Percentiles rank a stretch among this genome's conserved stretches.
phyloP scores from a whole-genome alignment of 169 alveolate species.

The Eimeria sp. region DNA sequence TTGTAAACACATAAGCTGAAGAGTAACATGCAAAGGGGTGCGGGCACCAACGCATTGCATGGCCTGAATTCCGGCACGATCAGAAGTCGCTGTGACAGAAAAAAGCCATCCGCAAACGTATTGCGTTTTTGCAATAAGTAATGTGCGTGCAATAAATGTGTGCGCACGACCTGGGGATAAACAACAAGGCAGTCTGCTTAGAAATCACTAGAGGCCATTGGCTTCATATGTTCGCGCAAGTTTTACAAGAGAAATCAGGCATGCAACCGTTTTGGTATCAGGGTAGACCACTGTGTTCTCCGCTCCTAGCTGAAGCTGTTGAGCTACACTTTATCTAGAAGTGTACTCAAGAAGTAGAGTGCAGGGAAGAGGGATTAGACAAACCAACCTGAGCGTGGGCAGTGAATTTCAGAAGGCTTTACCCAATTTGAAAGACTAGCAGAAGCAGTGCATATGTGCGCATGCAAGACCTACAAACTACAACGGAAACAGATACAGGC shows the following conservation, averaged over 20 bases:
- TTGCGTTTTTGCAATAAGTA: not conserved
- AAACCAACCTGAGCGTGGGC: not conserved
- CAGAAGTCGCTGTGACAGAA: not conserved
- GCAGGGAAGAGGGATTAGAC: not conserved
- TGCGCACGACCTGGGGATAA: not conserved
- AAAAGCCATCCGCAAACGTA: not conserved
- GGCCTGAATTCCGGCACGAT: not conserved
- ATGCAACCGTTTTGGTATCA: too few relatives aligned
- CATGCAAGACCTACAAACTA: not conserved
- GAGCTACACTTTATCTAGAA: not conserved
- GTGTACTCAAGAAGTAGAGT: not conserved
- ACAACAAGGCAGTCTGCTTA: not conserved
- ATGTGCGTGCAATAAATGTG: not conserved
- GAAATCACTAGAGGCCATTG: not conserved
- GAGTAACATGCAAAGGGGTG: not conserved
- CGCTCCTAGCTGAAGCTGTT: not conserved
- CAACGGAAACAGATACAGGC: not conserved
- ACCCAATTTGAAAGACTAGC: too few relatives aligned
- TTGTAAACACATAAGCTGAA: not conserved
- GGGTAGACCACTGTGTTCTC: not conserved
- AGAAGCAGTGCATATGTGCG: not conserved
- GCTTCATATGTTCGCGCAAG: not conserved
- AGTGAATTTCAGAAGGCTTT: not conserved
- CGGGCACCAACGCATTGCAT: not conserved
- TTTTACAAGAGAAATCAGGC: too few relatives aligned